These are phyloP conservation scores for Trichoderma polysporum DNA, from an alignment of 2,329 filamentous ascomycete species.

Conservation along the genomic window DNA sequence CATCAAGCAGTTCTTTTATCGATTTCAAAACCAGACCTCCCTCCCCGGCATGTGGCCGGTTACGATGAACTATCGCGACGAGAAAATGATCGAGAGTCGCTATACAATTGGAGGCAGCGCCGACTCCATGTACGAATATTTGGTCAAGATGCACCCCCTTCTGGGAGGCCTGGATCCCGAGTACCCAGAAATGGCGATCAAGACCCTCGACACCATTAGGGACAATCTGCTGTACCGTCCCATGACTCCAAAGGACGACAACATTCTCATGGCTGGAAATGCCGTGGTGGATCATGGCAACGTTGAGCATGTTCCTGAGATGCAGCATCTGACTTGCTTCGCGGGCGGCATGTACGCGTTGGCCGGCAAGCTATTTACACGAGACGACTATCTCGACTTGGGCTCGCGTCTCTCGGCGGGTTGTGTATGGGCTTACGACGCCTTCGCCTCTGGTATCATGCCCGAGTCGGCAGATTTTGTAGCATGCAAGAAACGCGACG, in stretches of 20 bases:
- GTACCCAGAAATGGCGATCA: conserved; percentile 65
- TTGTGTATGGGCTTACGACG: conserved; percentile 55
- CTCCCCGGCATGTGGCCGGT: conserved; percentile 74
- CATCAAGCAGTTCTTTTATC: conserved; percentile 67
- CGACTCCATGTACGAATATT: conserved; percentile 58
- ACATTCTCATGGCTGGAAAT: conserved; percentile 60
- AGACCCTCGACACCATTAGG: conserved; percentile 60
- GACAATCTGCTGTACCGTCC: conserved; percentile 67
- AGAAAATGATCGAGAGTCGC: conserved; percentile 39
- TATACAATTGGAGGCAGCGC: conserved; percentile 48
- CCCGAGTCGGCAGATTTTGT: conserved; percentile 48
- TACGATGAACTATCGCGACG: conserved; percentile 60
- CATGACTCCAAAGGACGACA: conserved; percentile 57
- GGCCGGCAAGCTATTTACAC: conserved; percentile 59
- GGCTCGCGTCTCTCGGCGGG: conserved; percentile 51
- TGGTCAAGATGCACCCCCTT: conserved; percentile 59
- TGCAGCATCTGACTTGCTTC: conserved; percentile 68
- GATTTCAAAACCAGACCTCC: conserved; percentile 63
- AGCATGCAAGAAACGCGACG: conserved; percentile 35
- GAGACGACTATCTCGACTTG: conserved; percentile 46
- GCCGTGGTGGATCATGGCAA: conserved; percentile 31
- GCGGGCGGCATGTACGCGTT: conserved; percentile 69
- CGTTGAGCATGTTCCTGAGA: conserved; percentile 35
- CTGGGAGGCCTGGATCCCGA: conserved; percentile 63
- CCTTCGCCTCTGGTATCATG: conserved; percentile 53